These are phyloP conservation scores for Thozetella sp. DNA, from an alignment of 495 filamentous ascomycete genomes.

Conservation along the genomic window DNA sequence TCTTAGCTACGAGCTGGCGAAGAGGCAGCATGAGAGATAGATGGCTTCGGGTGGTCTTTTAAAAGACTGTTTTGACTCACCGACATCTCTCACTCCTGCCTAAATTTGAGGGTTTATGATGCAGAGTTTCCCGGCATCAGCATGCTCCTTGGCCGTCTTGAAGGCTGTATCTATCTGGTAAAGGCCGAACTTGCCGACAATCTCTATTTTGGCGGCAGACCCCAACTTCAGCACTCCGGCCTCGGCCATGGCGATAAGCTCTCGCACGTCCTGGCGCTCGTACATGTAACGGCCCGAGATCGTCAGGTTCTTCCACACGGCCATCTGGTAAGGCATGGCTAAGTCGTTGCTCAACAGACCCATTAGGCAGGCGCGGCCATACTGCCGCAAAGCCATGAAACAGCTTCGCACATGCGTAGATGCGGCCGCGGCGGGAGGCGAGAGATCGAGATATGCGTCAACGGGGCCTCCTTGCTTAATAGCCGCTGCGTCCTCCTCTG, in stretches of 20 bases:
- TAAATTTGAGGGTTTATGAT: too few relatives aligned
- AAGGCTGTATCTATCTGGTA: too few relatives aligned
- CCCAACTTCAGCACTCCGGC: slow-evolving; percentile 40
- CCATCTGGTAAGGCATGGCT: slow-evolving; percentile 34
- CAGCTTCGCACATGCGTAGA: slow-evolving; percentile 42
- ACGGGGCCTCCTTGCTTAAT: slow-evolving; percentile 28
- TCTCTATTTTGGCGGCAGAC: slow-evolving; percentile 24
- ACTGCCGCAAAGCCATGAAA: slow-evolving; percentile 38
- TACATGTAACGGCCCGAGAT: slow-evolving; percentile 57
- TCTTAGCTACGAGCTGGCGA: too few relatives aligned
- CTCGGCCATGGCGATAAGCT: slow-evolving; percentile 40
- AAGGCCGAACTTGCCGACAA: slow-evolving; percentile 28
- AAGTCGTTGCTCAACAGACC: slow-evolving; percentile 42
- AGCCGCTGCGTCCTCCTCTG: slow-evolving; percentile 32
- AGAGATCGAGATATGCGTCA: slow-evolving; percentile 53
- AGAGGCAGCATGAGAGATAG: too few relatives aligned
- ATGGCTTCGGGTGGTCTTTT: too few relatives aligned
- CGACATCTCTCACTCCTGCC: too few relatives aligned
- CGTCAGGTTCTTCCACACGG: slow-evolving; percentile 41
- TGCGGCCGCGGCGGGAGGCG: slow-evolving; percentile 35
- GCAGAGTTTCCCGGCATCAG: too few relatives aligned
- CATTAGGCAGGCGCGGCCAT: slow-evolving; percentile 49
- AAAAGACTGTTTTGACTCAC: too few relatives aligned
- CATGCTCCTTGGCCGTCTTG: too few relatives aligned
- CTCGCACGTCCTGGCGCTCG: slow-evolving; percentile 33